These are phyloP conservation scores for Pseudoscleropodium purum DNA, from an alignment of 225 moss, liverwort and hornwort species.

Conservation along the genomic window DNA sequence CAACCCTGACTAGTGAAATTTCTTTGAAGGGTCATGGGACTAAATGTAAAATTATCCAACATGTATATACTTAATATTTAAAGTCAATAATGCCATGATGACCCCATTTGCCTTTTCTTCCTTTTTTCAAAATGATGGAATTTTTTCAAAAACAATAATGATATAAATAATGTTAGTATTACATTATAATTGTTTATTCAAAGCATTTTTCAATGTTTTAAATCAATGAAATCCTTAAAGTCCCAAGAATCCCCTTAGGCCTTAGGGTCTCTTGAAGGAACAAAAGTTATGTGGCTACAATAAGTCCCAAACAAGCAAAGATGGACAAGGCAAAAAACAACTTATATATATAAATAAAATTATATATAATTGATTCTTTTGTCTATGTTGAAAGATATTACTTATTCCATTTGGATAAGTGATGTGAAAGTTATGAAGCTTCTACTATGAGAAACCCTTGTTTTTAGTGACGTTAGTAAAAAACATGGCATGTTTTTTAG, in stretches of 20 bases:
- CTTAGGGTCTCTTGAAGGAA: not conserved
- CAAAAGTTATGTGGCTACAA: not conserved
- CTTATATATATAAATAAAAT: too few species aligned
- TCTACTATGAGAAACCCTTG: too few species aligned
- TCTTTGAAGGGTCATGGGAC: fast-evolving
- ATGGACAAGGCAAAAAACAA: too few species aligned
- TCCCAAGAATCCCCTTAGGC: fast-evolving
- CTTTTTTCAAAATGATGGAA: not conserved
- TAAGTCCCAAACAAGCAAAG: not conserved
- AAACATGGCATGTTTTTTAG: too few species aligned
- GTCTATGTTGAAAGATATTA: not conserved
- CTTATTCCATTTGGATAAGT: not conserved
- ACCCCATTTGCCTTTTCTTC: not conserved
- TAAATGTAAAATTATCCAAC: not conserved
- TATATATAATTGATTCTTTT: too few species aligned
- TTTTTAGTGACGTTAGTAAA: too few species aligned
- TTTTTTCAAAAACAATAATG: not conserved
- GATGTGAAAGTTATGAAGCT: not conserved
- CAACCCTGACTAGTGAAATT: too few species aligned
- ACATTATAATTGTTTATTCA: not conserved
- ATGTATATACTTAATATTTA: not conserved
- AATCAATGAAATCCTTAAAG: not conserved
- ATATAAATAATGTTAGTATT: not conserved
- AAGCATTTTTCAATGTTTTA: not conserved
- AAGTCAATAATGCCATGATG: not conserved